These are phyloP conservation scores for Bocquillonia castaneifolia DNA, from an alignment of 441 rosid species.

Conservation along the genomic window DNA sequence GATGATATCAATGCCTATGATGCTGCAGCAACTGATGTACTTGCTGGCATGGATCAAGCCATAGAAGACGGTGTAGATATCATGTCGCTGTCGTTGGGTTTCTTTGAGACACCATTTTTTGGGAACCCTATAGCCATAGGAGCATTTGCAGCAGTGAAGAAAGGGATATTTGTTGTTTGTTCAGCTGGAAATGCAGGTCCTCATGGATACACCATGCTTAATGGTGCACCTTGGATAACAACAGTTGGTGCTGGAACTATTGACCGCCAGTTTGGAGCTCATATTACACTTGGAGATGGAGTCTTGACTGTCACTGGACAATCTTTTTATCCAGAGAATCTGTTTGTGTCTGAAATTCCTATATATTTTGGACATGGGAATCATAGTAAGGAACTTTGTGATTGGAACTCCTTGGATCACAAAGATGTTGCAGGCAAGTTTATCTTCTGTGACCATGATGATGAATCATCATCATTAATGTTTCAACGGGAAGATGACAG, in stretches of 20 bases:
- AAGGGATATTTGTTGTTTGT: conserved; percentile 57
- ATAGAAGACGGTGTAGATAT: conserved; percentile 62
- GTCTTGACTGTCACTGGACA: conserved; percentile 27
- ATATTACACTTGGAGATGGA: conserved; percentile 49
- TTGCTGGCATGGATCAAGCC: conserved; percentile 68
- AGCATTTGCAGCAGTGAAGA: conserved; percentile 49
- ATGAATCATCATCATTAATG: conserved; percentile 5
- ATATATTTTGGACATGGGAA: conserved; percentile 42
- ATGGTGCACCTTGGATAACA: conserved; percentile 66
- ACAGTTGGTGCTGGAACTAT: conserved; percentile 63
- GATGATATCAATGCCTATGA: conserved; percentile 42
- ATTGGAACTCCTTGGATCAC: conserved; percentile 25
- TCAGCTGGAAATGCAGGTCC: conserved; percentile 70
- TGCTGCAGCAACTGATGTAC: conserved; percentile 50
- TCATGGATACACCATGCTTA: conserved; percentile 55
- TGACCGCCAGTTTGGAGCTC: conserved; percentile 56
- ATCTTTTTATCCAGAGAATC: conserved; percentile 38
- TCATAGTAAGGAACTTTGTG: conserved; percentile 42
- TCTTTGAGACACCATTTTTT: conserved; percentile 56
- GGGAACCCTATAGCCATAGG: conserved; percentile 70
- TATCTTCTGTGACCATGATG: conserved; percentile 40
- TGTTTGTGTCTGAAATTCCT: conserved; percentile 31
- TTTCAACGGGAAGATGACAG: conserved; percentile 18
- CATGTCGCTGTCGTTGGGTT: conserved; percentile 51
- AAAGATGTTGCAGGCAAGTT: conserved; percentile 40